Evolutionary conservation across 345 rosid genomes (phyloP).

Genomic region (Salix koriyanagi): DNA sequence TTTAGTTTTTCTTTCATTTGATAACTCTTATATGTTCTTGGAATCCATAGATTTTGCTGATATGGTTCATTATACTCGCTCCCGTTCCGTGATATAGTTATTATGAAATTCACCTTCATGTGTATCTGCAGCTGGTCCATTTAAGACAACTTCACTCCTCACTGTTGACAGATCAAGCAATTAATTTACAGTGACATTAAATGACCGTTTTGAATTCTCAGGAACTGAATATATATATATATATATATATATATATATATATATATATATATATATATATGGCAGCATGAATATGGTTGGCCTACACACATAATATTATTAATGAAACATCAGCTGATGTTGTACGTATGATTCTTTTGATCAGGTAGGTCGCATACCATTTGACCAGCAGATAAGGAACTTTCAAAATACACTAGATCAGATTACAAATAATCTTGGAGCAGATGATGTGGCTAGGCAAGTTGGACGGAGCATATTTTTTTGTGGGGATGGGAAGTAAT

Average conservation of each 20-base stretch:
- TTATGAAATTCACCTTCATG: not conserved
- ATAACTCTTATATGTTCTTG: not conserved
- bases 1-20: not conserved
- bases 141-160: not conserved
- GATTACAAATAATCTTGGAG: slow-evolving; percentile 53
- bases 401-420: slow-evolving; percentile 75
- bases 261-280: too few species aligned
- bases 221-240: not conserved
- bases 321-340: not conserved
- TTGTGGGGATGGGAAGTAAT: slow-evolving; percentile 95
- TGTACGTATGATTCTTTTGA: not conserved
- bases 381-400: slow-evolving; percentile 71
- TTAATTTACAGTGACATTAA: not conserved
- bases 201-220: not conserved
- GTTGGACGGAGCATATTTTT: slow-evolving; percentile 63
- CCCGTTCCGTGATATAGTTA: not conserved
- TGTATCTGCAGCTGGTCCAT: not conserved
- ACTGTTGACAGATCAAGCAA: not conserved
- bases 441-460: slow-evolving; percentile 43
- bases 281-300: not conserved
- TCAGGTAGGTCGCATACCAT: slow-evolving; percentile 90
- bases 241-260: too few species aligned
- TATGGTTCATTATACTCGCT: not conserved
- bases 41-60: not conserved
- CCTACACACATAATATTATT: not conserved